Conservation (phyloP, 129 eudicot genomes). For the Helianthus tuberosus region DNA sequence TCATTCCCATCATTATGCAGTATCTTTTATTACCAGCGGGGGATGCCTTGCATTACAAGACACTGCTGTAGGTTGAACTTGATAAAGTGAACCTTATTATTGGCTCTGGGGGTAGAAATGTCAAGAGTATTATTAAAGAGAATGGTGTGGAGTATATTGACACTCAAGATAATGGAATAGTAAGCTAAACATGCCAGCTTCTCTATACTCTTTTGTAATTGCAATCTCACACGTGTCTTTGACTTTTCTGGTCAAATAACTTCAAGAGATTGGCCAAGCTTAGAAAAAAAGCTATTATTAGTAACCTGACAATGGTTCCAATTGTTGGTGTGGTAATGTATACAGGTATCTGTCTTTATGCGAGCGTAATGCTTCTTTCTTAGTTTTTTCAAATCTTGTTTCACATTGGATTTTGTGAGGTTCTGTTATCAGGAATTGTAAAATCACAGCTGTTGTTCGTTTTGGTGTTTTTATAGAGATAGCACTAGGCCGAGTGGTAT, state of each 20-base stretch:
- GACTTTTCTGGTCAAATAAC: constrained; percentile 75
- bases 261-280: constrained; percentile 70
- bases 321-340: constrained; percentile 76
- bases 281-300: constrained; percentile 76
- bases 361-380: background rate
- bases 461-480: constrained; percentile 95
- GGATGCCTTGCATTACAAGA: too few species aligned
- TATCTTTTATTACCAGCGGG: too few species aligned
- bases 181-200: constrained; percentile 42
- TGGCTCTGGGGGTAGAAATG: constrained; percentile 94
- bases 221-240: constrained; percentile 24
- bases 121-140: constrained; percentile 92
- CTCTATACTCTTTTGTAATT: constrained; percentile 16
- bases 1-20: constrained; percentile 96
- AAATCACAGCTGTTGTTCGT: constrained; percentile 81
- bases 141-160: constrained; percentile 88
- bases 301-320: constrained; percentile 88
- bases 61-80: constrained; percentile 60
- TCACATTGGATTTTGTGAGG: constrained; percentile 17
- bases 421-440: constrained; percentile 72
- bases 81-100: constrained; percentile 80
- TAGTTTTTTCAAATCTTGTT: background rate
- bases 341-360: constrained; percentile 57
- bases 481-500: constrained; percentile 95
- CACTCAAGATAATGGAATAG: constrained; percentile 82